Evolutionary conservation across 768 basidiomycete genomes (phyloP), one percentile per base, ranked within the genome.

Genomic region (Dendrothele bispora): DNA sequence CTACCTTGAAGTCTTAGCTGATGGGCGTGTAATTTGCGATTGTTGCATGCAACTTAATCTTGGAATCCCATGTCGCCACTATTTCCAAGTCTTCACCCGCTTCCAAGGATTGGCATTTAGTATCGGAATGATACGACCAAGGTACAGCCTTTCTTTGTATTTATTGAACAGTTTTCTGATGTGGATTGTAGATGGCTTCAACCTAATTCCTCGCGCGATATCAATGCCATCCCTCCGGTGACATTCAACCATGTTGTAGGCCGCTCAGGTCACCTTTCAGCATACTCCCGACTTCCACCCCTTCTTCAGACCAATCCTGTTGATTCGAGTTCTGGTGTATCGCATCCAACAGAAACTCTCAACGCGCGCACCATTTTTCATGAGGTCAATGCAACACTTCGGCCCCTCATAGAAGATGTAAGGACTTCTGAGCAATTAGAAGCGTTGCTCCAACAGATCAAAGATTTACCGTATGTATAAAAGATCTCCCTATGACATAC

Each of bases 31-130:
- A 43, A 39, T 68, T 1, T 71, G 69, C 52, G 66, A 71, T 39
- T 71, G 67, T 38, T 61, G 61, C 29, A 68, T 67, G 64, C 61
- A 63, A 2, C 44, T 57, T 11, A 69, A 62, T 49, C 50, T 67
- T 3, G 64, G 65, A 4, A 36, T 70, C 6, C 64, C 63, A 5
- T 71, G 67, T 41, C 58, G 58, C 2, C 68, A 69, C 42, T 68
- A 61, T 45, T 67, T 64, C 45, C 51, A 53, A n/a, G 60, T 55
- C 1, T 55, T 63, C 27, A 48, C 43, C 2, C 32, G 29, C 1
- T 49, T 64, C 22, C 46, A 46, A 3, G 52, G 47, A 1, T 52
- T 68, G 12, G 50, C 52, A 8, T 68, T 70, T 45, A 57, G 64
- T 51, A 18, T 66, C 7, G 57, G 55, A 0, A 25, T 67, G 3